Base-by-base conservation (phyloP, 768 basidiomycete genomes). In the Suillus placidus region DNA sequence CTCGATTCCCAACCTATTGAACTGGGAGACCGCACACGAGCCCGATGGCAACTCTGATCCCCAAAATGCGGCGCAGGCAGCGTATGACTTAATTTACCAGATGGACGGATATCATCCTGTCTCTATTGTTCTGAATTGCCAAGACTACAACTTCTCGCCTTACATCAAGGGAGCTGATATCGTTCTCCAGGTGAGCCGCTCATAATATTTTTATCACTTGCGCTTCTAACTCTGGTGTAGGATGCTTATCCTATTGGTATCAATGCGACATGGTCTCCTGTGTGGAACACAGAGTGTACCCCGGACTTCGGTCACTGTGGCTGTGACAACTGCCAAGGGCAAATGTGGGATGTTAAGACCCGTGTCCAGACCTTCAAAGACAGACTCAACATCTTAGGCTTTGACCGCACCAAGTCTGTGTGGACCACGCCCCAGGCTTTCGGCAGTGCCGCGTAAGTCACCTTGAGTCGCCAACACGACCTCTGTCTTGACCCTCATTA, bases 401-500 rank as follows among this genome's bases (percentile, higher is more conserved):
- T 87, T 83, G 86, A 87, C 66, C 78, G 85, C 13, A 84, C 82
- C 6, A 88, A 90, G 72, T 83, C 87, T 3, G 82, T 92, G 0
- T 94, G 92, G 93, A 85, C 87, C 4, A 89, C 89, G 0, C 90
- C 92, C 8, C 92, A 94, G 73, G 91, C 85, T 0, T 89, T 93
- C 70, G 90, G 90, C 23, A 82, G 81, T 64, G 75, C 69, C 23
- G 70, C 70, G 79, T 81, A 32, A 65, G 76, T 70, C 6, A 3
- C 16, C 43, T 1, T 42, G 16, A 8, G 32, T 30, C 9, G 8
- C 20, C 4, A 7, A 32, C 1, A 4, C 8, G 13, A 2, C 49
- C 3, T 45, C 6, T 35, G 7, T 4, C 30, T 45, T 69, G 16
- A 76, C 2, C 4, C 23, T 57, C n/a, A 8, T n/a, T 0, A n/a